phyloP scores from a whole-genome alignment of 2,329 filamentous ascomycete species.

The Xylaria sp. region DNA sequence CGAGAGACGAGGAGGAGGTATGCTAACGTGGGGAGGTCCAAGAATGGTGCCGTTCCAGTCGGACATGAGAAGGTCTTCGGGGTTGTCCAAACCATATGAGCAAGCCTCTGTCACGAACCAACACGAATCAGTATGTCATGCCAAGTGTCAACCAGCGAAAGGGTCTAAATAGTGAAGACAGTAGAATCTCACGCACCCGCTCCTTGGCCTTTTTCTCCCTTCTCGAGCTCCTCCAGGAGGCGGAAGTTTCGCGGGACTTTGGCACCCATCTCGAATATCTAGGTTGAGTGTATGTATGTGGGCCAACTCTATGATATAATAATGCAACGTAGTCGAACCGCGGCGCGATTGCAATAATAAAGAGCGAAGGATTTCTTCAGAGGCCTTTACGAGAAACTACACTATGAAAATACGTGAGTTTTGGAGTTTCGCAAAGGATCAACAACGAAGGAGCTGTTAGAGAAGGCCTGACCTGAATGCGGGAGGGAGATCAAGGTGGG shows the following conservation, averaged over 20 bases:
- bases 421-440: not conserved
- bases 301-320: conserved; percentile 2
- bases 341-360: not conserved
- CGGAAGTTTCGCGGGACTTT: conserved; percentile 96
- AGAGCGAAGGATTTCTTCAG: not conserved
- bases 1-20: not conserved
- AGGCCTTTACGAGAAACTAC: not conserved
- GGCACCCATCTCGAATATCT: conserved; percentile 54
- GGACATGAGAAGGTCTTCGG: conserved; percentile 94
- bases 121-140: not conserved
- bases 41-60: conserved; percentile 99
- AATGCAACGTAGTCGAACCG: not conserved
- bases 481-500: conserved; percentile 33
- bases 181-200: conserved; percentile 67
- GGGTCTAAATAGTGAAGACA: not conserved
- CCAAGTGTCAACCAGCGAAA: conserved; percentile 8
- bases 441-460: conserved; percentile 17
- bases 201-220: conserved; percentile 96
- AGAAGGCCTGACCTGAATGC: conserved; percentile 26
- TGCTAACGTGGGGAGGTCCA: conserved; percentile 88
- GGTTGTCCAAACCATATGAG: conserved; percentile 94
- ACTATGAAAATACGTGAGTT: not conserved
- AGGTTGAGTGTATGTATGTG: not conserved
- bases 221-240: conserved; percentile 96
- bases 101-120: conserved; percentile 76